Percentiles rank a stretch among this genome's conserved stretches.
Evolutionary conservation across 2,329 filamentous ascomycete species (phyloP).

Genomic region (Aspergillus sp.): DNA sequence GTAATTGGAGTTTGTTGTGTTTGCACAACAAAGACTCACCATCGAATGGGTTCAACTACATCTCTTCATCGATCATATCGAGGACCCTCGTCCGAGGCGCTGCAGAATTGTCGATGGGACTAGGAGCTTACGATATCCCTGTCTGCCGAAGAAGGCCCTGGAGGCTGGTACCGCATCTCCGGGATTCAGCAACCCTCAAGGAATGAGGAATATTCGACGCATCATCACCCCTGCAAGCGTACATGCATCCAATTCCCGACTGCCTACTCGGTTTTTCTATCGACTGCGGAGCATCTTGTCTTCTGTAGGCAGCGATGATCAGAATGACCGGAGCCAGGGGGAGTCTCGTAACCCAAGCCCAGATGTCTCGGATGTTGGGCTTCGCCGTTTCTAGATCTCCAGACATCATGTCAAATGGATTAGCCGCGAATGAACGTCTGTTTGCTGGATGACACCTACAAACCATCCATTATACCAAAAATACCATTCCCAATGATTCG

Average conservation of each 20-base stretch:
- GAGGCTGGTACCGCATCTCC: neutral
- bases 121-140: neutral
- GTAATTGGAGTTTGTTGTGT: neutral
- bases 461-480: neutral
- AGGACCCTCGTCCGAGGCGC: neutral
- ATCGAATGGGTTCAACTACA: neutral
- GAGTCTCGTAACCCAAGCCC: neutral
- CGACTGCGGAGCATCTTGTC: neutral
- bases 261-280: no score
- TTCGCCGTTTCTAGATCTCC: constrained; percentile 10
- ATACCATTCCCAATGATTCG: neutral
- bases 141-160: neutral
- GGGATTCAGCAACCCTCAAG: neutral
- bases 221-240: neutral
- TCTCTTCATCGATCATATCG: neutral
- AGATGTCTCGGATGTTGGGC: constrained; percentile 12
- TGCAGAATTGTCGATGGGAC: neutral
- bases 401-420: constrained; percentile 4
- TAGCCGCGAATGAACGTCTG: neutral
- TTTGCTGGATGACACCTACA: neutral
- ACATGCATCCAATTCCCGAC: neutral
- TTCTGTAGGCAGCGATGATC: neutral
- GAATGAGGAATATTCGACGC: neutral
- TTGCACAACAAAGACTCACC: neutral
- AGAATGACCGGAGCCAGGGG: neutral